Evolutionary conservation across 345 rosid species (phyloP).

Genomic region (Chamaenerion angustifolium): DNA sequence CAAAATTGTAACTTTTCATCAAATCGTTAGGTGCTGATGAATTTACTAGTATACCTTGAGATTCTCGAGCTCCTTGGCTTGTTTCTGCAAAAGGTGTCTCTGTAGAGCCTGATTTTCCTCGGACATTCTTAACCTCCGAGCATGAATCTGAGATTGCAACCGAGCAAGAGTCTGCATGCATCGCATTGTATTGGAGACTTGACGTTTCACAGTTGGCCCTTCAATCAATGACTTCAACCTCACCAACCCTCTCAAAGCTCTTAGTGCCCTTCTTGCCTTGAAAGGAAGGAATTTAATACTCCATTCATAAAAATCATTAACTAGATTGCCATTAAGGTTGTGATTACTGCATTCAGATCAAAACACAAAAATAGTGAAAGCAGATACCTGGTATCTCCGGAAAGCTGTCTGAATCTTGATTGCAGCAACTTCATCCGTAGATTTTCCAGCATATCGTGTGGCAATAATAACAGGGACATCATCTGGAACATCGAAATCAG

Average conservation of each 20-base stretch:
- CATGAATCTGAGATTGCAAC: constrained; percentile 65
- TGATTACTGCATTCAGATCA: no score
- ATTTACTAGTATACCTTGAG: constrained; percentile 27
- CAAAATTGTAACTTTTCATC: no score
- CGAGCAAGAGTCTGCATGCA: constrained; percentile 89
- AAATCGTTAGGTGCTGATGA: background rate
- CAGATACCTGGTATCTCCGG: constrained; percentile 56
- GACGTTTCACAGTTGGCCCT: constrained; percentile 71
- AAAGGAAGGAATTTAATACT: background rate
- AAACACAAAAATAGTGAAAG: no score
- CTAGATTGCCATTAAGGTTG: no score
- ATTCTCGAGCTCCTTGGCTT: constrained; percentile 65
- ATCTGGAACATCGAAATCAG: constrained; percentile 13
- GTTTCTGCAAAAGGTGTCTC: constrained; percentile 74
- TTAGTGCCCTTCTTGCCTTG: constrained; percentile 74
- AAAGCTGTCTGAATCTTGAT: constrained; percentile 76
- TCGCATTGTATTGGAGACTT: constrained; percentile 56
- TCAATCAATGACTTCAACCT: constrained; percentile 72
- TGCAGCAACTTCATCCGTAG: constrained; percentile 63
- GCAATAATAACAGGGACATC: constrained; percentile 18
- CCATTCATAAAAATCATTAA: no score
- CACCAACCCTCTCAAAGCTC: constrained; percentile 70
- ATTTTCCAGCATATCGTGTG: constrained; percentile 41
- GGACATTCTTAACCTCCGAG: constrained; percentile 63
- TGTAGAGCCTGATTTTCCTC: constrained; percentile 91